Evolutionary conservation across 75 land plant genomes (phyloP).

Genomic region (Ceratopteris richardii): DNA sequence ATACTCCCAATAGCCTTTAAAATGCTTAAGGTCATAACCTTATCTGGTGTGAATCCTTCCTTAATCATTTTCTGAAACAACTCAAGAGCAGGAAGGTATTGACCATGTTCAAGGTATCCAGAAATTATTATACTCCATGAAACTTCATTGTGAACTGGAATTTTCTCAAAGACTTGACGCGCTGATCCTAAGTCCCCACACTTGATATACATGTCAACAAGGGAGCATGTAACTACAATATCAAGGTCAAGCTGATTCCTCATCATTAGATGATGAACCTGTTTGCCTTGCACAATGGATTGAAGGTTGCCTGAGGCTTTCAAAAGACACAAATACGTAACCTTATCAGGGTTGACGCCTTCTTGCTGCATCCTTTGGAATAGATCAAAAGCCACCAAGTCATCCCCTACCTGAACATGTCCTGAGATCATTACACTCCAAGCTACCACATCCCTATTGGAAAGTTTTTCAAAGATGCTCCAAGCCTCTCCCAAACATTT

Average conservation of each 20-base stretch:
- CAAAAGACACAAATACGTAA: conserved; percentile 49
- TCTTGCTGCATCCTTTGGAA: conserved; percentile 44
- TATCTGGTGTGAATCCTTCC: conserved; percentile 29
- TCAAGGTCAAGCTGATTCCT: conserved; percentile 9
- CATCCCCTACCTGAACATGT: conserved; percentile 42
- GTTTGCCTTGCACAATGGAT: conserved; percentile 11
- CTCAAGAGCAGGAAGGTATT: conserved; percentile 12
- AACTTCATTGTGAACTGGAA: conserved; percentile 8
- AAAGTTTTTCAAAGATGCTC: conserved; percentile 31
- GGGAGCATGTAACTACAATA: conserved; percentile 8
- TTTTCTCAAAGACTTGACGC: conserved; percentile 35
- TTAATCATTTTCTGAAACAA: conserved; percentile 31
- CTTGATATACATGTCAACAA: conserved; percentile 25
- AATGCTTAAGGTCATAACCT: conserved; percentile 25
- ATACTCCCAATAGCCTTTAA: conserved; percentile 33
- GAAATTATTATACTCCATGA: conserved; percentile 18
- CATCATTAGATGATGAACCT: conserved; percentile 4
- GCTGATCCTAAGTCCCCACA: conserved; percentile 15
- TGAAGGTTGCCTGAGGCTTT: conserved; percentile 26
- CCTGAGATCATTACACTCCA: conserved; percentile 64
- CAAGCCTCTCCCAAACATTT: conserved; percentile 36
- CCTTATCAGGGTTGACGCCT: conserved; percentile 36
- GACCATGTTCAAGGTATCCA: conserved; percentile 8
- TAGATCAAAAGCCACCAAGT: conserved; percentile 28
- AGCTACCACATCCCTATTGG: conserved; percentile 43